These are phyloP conservation scores for Aschersonia sp. DNA, from an alignment of 2,329 filamentous ascomycete genomes.

Conservation along the genomic window DNA sequence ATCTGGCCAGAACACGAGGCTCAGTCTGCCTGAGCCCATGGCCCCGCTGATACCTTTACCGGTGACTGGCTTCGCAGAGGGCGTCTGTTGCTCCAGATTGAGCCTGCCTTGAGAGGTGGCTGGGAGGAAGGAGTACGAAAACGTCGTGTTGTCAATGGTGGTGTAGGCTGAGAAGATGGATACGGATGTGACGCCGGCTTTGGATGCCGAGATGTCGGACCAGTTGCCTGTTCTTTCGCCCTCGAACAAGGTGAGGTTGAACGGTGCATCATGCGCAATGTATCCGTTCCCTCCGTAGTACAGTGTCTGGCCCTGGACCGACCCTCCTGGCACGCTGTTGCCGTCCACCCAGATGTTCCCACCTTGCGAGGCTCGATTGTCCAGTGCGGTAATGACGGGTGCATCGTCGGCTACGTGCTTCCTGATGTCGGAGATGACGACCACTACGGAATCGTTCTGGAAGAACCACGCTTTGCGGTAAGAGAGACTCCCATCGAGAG, in stretches of 20 bases:
- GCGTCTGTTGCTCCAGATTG: slow-evolving; percentile 2
- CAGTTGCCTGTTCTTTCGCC: slow-evolving; percentile 9
- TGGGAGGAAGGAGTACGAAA: slow-evolving; percentile 8
- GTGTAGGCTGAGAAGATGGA: slow-evolving; percentile 10
- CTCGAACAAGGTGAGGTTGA: slow-evolving; percentile 7
- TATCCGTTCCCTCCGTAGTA: slow-evolving; percentile 11
- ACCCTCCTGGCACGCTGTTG: background rate
- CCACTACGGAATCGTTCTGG: slow-evolving; percentile 8
- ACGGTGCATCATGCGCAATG: slow-evolving; percentile 6
- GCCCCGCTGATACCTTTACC: slow-evolving; percentile 7
- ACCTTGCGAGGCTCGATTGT: slow-evolving; percentile 7
- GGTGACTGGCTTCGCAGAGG: slow-evolving; percentile 6
- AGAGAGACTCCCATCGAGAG: slow-evolving; percentile 6
- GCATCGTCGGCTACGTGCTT: background rate
- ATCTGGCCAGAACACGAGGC: slow-evolving; percentile 11
- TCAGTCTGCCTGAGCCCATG: slow-evolving; percentile 5
- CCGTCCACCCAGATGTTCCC: slow-evolving; percentile 6
- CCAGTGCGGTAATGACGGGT: slow-evolving; percentile 8
- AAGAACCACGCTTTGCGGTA: slow-evolving; percentile 11
- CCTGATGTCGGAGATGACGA: slow-evolving; percentile 6
- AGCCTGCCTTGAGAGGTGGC: slow-evolving; percentile 4
- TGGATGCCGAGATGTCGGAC: slow-evolving; percentile 10
- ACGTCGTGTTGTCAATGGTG: slow-evolving; percentile 2
- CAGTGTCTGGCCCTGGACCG: slow-evolving; percentile 2
- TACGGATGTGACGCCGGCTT: slow-evolving; percentile 4